These are phyloP conservation scores for Chloromonas sp. DNA, from an alignment of 163 green algal genomes.

Conservation along the genomic window DNA sequence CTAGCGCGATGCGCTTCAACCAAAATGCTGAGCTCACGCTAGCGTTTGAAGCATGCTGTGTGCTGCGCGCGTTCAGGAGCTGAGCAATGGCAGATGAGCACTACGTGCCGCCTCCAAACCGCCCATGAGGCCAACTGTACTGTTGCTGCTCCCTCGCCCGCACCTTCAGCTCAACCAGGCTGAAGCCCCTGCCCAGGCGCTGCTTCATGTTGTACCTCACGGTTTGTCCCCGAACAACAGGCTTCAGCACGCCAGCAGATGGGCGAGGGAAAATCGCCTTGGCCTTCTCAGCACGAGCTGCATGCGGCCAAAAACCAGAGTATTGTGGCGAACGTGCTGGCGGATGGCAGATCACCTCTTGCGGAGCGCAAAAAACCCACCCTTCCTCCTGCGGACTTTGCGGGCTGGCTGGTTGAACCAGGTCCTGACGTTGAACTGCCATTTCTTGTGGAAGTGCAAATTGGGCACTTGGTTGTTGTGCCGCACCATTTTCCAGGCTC, in stretches of 20 bases:
- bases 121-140: neutral
- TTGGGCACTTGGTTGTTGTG: slow-evolving; percentile 96
- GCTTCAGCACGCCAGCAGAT: slow-evolving; percentile 76
- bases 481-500: slow-evolving; percentile 69
- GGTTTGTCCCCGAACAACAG: slow-evolving; percentile 88
- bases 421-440: slow-evolving; percentile 84
- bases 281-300: slow-evolving; percentile 91
- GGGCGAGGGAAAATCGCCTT: slow-evolving; percentile 85
- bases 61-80: too few relatives aligned
- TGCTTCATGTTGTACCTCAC: slow-evolving; percentile 96
- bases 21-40: too few relatives aligned
- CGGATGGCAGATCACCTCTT: too few relatives aligned
- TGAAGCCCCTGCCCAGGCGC: slow-evolving; percentile 92
- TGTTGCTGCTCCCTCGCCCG: neutral
- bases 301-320: neutral
- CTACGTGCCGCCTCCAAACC: too few relatives aligned
- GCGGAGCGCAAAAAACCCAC: slow-evolving; percentile 13
- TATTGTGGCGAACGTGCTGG: too few relatives aligned
- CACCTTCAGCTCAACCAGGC: slow-evolving; percentile 97
- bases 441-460: slow-evolving; percentile 93
- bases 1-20: too few relatives aligned
- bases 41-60: too few relatives aligned
- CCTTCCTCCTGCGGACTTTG: slow-evolving; percentile 69
- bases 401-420: slow-evolving; percentile 99
- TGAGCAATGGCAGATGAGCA: too few relatives aligned